These are phyloP conservation scores for Backusella tarrabulga DNA, from an alignment of 192 early-diverging fungal species.

Conservation along the genomic window DNA sequence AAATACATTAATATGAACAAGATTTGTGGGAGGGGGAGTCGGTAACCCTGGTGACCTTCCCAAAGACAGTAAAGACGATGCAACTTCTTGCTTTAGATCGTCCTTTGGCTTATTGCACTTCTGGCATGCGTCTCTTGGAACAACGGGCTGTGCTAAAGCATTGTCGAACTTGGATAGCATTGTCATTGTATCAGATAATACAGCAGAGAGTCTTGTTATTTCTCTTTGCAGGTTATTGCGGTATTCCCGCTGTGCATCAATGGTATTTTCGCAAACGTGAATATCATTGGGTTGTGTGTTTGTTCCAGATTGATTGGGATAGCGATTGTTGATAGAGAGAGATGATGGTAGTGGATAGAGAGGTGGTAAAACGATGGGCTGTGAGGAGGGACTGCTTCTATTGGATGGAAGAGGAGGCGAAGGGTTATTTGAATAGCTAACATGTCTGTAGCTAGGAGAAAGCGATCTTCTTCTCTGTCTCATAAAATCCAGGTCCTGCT, in stretches of 20 bases:
- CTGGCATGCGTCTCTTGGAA: background rate
- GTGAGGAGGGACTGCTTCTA: background rate
- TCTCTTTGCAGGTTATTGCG: slow-evolving; percentile 34
- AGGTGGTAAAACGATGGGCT: background rate
- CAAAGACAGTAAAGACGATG: slow-evolving; percentile 20
- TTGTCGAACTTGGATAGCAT: slow-evolving; percentile 45
- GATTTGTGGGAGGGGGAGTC: background rate
- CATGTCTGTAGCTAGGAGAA: slow-evolving; percentile 4
- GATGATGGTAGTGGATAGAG: background rate
- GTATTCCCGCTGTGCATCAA: background rate
- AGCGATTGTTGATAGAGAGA: background rate
- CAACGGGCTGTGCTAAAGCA: background rate
- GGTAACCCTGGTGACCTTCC: background rate
- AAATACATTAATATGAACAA: background rate
- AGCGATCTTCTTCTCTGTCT: background rate
- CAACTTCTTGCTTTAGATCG: slow-evolving; percentile 14
- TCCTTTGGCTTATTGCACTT: background rate
- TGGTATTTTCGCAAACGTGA: background rate
- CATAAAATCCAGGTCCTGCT: background rate
- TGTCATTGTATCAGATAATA: slow-evolving; percentile 46
- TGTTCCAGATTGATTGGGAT: background rate
- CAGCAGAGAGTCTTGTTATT: slow-evolving; percentile 44
- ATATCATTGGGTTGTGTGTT: background rate
- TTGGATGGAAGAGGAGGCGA: background rate
- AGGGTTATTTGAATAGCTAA: background rate